Conservation (phyloP, 352 stramenopile genomes). For the Detonula confervacea region DNA sequence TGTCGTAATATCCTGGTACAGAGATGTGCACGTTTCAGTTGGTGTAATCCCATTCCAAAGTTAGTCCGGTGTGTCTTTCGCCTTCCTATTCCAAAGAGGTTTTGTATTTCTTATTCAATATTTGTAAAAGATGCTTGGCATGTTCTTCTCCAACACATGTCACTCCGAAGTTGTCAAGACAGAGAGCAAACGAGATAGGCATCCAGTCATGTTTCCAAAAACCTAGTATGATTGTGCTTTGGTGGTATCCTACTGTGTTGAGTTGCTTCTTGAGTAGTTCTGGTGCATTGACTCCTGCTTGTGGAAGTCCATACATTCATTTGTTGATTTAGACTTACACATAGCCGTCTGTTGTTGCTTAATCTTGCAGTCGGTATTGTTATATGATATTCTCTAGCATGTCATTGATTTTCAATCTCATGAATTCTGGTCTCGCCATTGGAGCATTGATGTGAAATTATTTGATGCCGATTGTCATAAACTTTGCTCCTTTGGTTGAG, state of each 20-base stretch:
- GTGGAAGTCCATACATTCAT: slow-evolving; percentile 41
- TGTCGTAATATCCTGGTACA: slow-evolving; percentile 27
- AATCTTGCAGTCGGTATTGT: slow-evolving; percentile 25
- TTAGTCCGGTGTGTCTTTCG: slow-evolving; percentile 35
- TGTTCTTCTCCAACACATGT: slow-evolving; percentile 29
- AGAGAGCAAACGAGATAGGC: slow-evolving; percentile 28
- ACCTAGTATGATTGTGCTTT: slow-evolving; percentile 24
- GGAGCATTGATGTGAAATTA: slow-evolving; percentile 53
- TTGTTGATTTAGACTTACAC: slow-evolving; percentile 30
- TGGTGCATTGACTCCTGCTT: slow-evolving; percentile 37
- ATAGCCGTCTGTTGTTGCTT: slow-evolving; percentile 7
- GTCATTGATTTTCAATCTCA: slow-evolving; percentile 8
- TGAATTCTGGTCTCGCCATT: slow-evolving; percentile 43
- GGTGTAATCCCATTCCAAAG: slow-evolving; percentile 51
- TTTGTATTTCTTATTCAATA: slow-evolving; percentile 21
- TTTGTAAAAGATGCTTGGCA: slow-evolving; percentile 34
- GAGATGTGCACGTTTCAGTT: slow-evolving; percentile 33
- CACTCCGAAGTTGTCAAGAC: slow-evolving; percentile 59
- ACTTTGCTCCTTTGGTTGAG: too few species aligned
- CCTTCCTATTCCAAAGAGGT: slow-evolving; percentile 19
- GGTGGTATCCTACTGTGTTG: slow-evolving; percentile 30
- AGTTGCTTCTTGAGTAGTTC: slow-evolving; percentile 21
- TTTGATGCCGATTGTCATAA: slow-evolving; percentile 11
- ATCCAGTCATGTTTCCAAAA: slow-evolving; percentile 32
- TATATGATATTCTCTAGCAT: slow-evolving; percentile 39